phyloP scores from a whole-genome alignment of 2,329 filamentous ascomycete species.

The Nemania serpens region DNA sequence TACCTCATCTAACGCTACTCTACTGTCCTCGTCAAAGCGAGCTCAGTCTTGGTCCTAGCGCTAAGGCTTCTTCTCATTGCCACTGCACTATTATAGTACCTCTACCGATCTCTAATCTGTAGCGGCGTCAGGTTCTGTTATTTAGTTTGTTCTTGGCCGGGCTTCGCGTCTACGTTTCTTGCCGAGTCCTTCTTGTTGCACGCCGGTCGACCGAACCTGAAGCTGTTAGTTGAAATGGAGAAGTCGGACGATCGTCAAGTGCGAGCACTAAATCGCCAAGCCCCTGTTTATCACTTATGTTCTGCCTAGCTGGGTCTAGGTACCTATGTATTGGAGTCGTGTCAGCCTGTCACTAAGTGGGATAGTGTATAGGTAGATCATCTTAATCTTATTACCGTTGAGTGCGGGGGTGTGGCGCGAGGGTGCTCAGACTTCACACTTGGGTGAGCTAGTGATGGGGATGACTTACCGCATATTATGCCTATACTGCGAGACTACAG shows the following conservation, averaged over 20 bases:
- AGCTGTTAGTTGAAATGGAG: conserved; percentile 1
- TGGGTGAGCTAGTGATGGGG: conserved; percentile 5
- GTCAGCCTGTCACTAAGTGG: no score
- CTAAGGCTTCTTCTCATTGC: background rate
- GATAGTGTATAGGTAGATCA: no score
- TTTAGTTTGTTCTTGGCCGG: background rate
- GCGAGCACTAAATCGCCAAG: conserved; percentile 7
- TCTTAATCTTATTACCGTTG: background rate
- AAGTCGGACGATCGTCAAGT: conserved; percentile 7
- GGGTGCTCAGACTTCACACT: background rate
- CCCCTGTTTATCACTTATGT: background rate
- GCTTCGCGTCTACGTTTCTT: background rate
- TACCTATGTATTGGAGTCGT: no score
- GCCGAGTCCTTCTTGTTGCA: conserved; percentile 1
- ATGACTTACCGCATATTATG: background rate
- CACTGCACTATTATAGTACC: background rate
- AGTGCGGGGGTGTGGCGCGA: background rate
- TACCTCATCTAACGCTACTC: background rate
- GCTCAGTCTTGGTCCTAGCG: background rate
- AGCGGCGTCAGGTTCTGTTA: background rate
- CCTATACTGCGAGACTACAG: background rate
- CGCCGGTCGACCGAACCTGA: conserved; percentile 1
- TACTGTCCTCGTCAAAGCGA: background rate
- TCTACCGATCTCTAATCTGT: background rate
- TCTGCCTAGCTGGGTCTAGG: no score